Evolutionary conservation across 768 basidiomycete species (phyloP).

Genomic region (Heimioporus sp.): DNA sequence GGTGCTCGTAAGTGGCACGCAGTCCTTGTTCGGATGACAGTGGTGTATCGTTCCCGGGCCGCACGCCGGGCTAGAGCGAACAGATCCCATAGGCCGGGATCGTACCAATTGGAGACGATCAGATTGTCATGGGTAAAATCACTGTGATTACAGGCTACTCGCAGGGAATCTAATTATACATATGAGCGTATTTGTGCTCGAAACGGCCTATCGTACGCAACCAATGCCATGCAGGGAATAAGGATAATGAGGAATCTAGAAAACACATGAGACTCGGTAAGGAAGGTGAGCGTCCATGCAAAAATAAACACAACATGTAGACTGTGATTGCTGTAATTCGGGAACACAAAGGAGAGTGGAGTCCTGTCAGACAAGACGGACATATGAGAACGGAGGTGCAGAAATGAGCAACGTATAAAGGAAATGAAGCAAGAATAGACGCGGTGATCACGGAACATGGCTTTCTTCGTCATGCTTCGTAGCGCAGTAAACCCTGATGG

Average conservation of each 20-base stretch:
- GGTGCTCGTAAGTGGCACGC: no score
- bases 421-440: not conserved
- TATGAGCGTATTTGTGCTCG: slow-evolving; percentile 1
- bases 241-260: slow-evolving; percentile 9
- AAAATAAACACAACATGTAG: slow-evolving; percentile 15
- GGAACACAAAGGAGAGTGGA: slow-evolving; percentile 17
- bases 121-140: not conserved
- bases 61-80: no score
- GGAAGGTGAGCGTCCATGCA: slow-evolving; percentile 5
- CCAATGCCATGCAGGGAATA: slow-evolving; percentile 8
- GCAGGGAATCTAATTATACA: slow-evolving; percentile 19
- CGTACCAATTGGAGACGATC: slow-evolving; percentile 2
- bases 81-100: no score
- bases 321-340: not conserved
- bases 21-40: no score
- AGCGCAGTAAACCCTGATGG: slow-evolving; percentile 51
- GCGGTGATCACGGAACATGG: slow-evolving; percentile 17
- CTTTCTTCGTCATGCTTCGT: slow-evolving; percentile 38
- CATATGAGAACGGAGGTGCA: no score
- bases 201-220: slow-evolving; percentile 2
- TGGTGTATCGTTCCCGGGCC: no score
- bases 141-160: slow-evolving; percentile 4
- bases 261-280: not conserved
- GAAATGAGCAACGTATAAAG: slow-evolving; percentile 3
- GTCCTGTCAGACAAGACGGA: slow-evolving; percentile 11